Base-by-base conservation (phyloP, 2,329 filamentous ascomycete species). In the Exophiala oligosperma region DNA sequence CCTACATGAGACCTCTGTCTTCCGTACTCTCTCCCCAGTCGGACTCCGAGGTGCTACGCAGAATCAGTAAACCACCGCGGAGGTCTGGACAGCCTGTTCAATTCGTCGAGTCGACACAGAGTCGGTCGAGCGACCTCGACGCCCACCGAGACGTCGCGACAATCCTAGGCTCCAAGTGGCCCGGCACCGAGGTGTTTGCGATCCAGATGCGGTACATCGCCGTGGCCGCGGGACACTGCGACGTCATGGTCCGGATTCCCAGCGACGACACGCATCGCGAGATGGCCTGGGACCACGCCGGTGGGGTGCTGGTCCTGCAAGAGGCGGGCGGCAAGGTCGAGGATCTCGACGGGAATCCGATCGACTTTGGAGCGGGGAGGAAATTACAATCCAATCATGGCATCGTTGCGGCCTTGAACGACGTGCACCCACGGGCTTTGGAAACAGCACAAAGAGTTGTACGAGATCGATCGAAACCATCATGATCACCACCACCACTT, bases 211-310 rank as follows among this genome's bases (percentile, higher is more conserved):
- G 80, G 53, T 83, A 84, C 64, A 74, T 81, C 2, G 77, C 79
- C 2, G 74, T 82, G 38, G 75, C 80, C 0, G 73, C 82, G 0
- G 80, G 79, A 12, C 76, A 76, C 26, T 76, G 77, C 28, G 77
- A 81, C 63, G 74, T 79, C 26, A 74, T 80, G 66, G 65, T 83
- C 14, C 77, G 80, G 44, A 76, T 81, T 26, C 77, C 79, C 7
- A 72, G 71, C 53, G 73, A 74, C 2, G 74, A 79, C 54, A 73
- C 73, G 2, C 74, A 80, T 60, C 78, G 74, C 32, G 79, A 78
- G 0, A 76, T 76, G 56, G 71, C 81, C n/a, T 84, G 81, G 81
- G 81, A 84, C 67, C 81, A 84, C 68, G 79, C 79, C 1, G 81
- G 80, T 4, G 81, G 80, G 0, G 77, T 80, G 64, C 66, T 83